Evolutionary conservation across 306 rosid species (phyloP).

Genomic region (Fragaria nilgerrensis): DNA sequence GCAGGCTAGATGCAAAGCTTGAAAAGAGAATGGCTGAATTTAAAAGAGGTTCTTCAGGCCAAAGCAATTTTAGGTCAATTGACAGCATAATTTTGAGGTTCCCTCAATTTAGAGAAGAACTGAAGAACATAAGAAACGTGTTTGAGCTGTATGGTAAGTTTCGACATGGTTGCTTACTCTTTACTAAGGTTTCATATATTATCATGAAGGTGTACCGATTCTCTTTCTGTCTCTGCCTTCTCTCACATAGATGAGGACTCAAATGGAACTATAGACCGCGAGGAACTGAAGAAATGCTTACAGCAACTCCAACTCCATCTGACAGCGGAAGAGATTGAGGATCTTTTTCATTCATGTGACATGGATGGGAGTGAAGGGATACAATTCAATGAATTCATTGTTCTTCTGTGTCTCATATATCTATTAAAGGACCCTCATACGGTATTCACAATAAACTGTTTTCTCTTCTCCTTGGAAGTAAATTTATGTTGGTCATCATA

Average conservation of each 20-base stretch:
- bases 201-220: constrained; percentile 12
- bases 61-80: constrained; percentile 56
- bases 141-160: constrained; percentile 82
- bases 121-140: constrained; percentile 55
- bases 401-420: constrained; percentile 83
- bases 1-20: constrained; percentile 65
- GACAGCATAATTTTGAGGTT: constrained; percentile 69
- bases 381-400: constrained; percentile 83
- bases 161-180: neutral
- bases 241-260: constrained; percentile 72
- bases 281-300: constrained; percentile 65
- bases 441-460: constrained; percentile 36
- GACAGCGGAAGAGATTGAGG: constrained; percentile 58
- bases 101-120: constrained; percentile 64
- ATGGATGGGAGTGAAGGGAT: constrained; percentile 79
- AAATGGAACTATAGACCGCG: constrained; percentile 64
- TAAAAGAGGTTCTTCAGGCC: constrained; percentile 43
- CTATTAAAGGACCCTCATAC: constrained; percentile 53
- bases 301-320: constrained; percentile 57
- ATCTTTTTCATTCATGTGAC: constrained; percentile 78
- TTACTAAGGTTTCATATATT: neutral
- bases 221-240: constrained; percentile 4
- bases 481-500: constrained; percentile 13
- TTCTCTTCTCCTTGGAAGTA: neutral
- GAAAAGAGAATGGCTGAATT: constrained; percentile 62